Conservation (phyloP, 192 early-diverging fungal species). For the Podila verticillata region DNA sequence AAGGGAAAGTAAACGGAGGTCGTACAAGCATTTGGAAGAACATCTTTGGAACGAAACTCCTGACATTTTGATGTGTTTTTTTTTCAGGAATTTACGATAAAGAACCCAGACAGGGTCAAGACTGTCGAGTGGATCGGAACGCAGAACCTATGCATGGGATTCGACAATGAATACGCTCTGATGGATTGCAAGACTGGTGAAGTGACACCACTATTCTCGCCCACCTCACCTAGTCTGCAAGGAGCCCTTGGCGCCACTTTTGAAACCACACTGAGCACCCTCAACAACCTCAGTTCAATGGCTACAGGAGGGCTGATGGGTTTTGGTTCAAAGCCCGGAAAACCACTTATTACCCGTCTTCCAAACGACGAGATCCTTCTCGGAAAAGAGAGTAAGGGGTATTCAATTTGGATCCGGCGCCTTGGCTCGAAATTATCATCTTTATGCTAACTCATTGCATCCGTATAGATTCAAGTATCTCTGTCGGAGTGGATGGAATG, state of each 20-base stretch:
- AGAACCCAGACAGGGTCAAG: constrained; percentile 74
- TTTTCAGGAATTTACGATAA: constrained; percentile 73
- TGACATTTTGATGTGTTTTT: neutral
- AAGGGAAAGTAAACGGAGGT: neutral
- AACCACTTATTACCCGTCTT: constrained; percentile 69
- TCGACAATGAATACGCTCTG: constrained; percentile 68
- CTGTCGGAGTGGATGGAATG: constrained; percentile 62
- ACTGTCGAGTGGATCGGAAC: constrained; percentile 82
- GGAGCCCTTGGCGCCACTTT: constrained; percentile 51
- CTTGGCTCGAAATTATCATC: no score
- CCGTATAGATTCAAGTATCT: constrained; percentile 64
- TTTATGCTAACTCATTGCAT: no score
- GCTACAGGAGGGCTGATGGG: constrained; percentile 54
- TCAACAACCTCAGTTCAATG: constrained; percentile 45
- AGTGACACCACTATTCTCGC: constrained; percentile 65
- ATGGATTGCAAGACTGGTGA: constrained; percentile 67
- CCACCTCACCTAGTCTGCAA: constrained; percentile 47
- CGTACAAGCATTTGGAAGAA: neutral
- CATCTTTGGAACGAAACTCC: neutral
- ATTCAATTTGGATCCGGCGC: neutral
- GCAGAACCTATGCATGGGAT: constrained; percentile 72
- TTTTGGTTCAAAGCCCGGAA: constrained; percentile 59
- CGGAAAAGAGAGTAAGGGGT: constrained; percentile 63
- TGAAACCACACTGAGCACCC: constrained; percentile 54
- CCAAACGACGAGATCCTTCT: constrained; percentile 73